Percentiles rank a stretch among this genome's conserved stretches.
These are phyloP conservation scores for Lepidium sativum DNA, from an alignment of 345 rosid species.

Conservation along the genomic window DNA sequence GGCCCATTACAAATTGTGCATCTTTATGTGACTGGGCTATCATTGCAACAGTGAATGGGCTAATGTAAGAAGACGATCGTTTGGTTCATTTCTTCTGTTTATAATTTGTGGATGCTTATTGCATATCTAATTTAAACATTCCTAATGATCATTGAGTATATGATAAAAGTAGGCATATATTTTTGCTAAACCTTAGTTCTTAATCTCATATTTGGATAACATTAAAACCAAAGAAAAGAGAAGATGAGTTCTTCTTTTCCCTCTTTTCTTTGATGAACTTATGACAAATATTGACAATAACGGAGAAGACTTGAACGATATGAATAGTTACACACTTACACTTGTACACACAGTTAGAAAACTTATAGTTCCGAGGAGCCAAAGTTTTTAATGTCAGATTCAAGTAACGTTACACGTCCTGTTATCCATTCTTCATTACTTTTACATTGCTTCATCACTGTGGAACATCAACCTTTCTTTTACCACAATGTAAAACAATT, in stretches of 20 bases:
- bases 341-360: neutral
- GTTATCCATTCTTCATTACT: constrained; percentile 2
- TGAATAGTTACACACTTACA: neutral
- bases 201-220: neutral
- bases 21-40: no score
- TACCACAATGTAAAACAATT: neutral
- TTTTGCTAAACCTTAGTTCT: neutral
- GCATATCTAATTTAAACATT: no score
- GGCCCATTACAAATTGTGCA: no score
- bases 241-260: neutral
- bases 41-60: neutral
- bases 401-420: no score
- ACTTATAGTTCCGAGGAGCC: neutral
- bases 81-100: no score
- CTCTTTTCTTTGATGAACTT: no score
- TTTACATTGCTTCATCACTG: neutral
- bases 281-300: neutral
- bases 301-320: neutral
- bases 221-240: no score
- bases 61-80: no score
- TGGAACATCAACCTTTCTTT: neutral
- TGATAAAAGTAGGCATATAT: neutral
- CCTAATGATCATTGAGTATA: neutral
- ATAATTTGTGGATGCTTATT: no score
- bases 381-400: constrained; percentile 6